Percentiles rank a stretch among this genome's conserved stretches.
phyloP scores from a whole-genome alignment of 2,329 filamentous ascomycete species.

The Fusarium miscanthi region DNA sequence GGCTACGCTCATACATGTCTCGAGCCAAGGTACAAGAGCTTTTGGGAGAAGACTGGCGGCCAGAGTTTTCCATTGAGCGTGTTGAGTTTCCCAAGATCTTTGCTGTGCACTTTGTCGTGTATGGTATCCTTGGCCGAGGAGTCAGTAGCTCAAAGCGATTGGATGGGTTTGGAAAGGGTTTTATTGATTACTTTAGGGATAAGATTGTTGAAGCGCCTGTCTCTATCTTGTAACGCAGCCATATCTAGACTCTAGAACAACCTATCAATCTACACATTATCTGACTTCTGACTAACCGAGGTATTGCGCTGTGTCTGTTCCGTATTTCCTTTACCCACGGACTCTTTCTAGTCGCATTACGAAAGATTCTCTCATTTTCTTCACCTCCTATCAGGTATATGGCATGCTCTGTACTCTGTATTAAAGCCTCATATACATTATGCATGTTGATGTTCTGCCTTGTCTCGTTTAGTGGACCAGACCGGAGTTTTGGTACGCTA shows the following conservation, averaged over 20 bases:
- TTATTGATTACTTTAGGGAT: background rate
- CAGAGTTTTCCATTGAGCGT: background rate
- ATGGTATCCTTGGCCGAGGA: background rate
- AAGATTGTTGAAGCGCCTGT: background rate
- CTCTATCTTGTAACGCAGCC: background rate
- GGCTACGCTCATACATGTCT: background rate
- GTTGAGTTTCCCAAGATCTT: background rate
- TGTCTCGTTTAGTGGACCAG: too few relatives aligned
- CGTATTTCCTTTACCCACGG: accelerated
- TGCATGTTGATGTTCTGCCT: background rate
- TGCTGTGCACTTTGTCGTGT: background rate
- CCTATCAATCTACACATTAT: background rate
- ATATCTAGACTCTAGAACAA: background rate
- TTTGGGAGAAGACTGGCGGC: background rate
- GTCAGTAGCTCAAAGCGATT: background rate
- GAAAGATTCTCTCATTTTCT: background rate
- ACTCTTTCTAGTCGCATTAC: accelerated
- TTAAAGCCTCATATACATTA: too few relatives aligned
- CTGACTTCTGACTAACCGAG: background rate
- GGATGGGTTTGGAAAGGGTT: background rate
- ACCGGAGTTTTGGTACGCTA: background rate
- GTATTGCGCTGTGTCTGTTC: background rate
- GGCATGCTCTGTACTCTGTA: too few relatives aligned
- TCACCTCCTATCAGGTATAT: too few relatives aligned
- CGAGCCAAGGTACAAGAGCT: background rate